Evolutionary conservation across 2,329 filamentous ascomycete species (phyloP).

Genomic region (Talaromyces islandicus): DNA sequence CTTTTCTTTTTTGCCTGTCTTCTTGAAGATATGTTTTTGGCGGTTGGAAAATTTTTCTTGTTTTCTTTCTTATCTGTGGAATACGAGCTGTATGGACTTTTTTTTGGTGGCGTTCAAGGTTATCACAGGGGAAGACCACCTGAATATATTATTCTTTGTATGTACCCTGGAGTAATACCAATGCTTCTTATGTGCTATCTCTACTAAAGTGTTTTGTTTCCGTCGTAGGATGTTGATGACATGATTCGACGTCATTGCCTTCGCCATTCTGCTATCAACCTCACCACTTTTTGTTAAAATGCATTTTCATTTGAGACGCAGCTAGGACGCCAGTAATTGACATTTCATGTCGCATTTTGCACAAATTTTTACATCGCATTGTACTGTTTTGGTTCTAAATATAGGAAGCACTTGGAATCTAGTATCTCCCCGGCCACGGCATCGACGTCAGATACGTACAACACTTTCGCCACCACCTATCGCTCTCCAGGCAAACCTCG

Average conservation of each 20-base stretch:
- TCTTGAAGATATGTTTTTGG: background rate
- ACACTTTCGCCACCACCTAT: background rate
- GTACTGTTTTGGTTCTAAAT: background rate
- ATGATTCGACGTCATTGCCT: constrained; percentile 6
- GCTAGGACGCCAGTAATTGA: background rate
- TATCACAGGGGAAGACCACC: background rate
- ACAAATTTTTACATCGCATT: background rate
- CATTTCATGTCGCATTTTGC: background rate
- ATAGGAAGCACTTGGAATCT: background rate
- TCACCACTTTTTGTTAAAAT: background rate
- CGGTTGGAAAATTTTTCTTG: background rate
- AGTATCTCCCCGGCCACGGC: background rate
- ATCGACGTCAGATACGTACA: background rate
- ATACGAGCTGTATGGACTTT: background rate
- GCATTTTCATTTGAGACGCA: background rate
- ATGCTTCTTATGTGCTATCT: background rate
- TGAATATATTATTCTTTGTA: background rate
- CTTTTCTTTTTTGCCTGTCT: background rate
- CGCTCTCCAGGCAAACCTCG: background rate
- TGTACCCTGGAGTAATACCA: background rate
- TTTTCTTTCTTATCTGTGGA: background rate
- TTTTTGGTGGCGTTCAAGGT: background rate
- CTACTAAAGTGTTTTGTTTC: background rate
- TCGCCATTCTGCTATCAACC: background rate
- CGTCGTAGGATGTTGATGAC: background rate